Conservation (phyloP, 306 rosid genomes). For the Clitoria ternatea region DNA sequence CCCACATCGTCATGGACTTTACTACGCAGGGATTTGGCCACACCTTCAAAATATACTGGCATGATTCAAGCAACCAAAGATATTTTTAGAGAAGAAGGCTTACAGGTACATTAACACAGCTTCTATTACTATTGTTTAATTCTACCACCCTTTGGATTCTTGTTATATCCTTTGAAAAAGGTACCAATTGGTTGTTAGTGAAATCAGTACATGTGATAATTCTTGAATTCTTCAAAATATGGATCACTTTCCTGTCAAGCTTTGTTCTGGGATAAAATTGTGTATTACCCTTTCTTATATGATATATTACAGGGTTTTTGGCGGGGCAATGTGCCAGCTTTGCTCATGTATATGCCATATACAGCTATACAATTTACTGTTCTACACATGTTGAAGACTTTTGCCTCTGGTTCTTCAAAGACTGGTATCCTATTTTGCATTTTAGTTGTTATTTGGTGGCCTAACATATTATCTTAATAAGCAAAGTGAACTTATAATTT, state of each 20-base stretch:
- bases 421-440: slow-evolving; percentile 48
- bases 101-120: slow-evolving; percentile 47
- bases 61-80: slow-evolving; percentile 89
- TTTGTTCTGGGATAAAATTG: not conserved
- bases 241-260: not conserved
- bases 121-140: slow-evolving; percentile 15
- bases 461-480: not conserved
- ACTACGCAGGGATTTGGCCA: slow-evolving; percentile 48
- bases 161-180: not conserved
- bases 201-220: not conserved
- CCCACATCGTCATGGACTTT: slow-evolving; percentile 79
- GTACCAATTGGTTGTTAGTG: not conserved
- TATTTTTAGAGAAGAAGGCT: slow-evolving; percentile 93
- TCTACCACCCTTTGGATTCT: not conserved
- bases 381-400: slow-evolving; percentile 63
- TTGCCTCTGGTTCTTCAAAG: slow-evolving; percentile 86
- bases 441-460: not conserved
- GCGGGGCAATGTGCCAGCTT: slow-evolving; percentile 98
- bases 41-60: slow-evolving; percentile 84
- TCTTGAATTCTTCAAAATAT: not conserved
- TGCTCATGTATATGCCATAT: slow-evolving; percentile 99
- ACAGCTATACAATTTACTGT: slow-evolving; percentile 91
- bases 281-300: not conserved
- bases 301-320: slow-evolving; percentile 74
- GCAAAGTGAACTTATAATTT: not conserved